Base-by-base conservation (phyloP, 2,329 filamentous ascomycete genomes). In the Diaporthe destruens region DNA sequence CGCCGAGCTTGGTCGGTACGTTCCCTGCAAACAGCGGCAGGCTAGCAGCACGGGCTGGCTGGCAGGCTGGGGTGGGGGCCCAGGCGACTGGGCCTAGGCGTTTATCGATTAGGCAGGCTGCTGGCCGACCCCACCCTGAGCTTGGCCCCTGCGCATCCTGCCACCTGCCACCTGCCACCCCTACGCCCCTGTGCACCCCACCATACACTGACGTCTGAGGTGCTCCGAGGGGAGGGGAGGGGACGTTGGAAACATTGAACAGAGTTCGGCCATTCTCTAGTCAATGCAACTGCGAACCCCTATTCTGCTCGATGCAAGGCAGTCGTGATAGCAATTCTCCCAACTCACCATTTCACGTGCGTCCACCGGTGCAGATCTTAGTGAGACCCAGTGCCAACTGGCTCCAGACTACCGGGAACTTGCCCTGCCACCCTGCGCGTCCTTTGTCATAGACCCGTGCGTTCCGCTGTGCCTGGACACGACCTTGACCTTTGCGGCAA, bases 251-350 rank as follows among this genome's bases (percentile, higher is more conserved):
- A 57, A 57, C 54, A 54, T 49, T 51, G 54, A 70, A 61, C 61
- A 73, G 76, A 77, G 76, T 77, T 77, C 76, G 74, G 76, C 77
- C 44, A 65, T 65, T 42, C 75, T 78, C 44, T 61, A 61, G 55
- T 59, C 56, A 71, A 73, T 75, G 75, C 72, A 71, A 56, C 68
- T 53, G 44, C 55, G 23, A 76, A 76, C 75, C 75, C 75, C 76
- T 76, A 76, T 74, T 44, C 53, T 53, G 49, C 32, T 44, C 42
- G 14, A 53, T 61, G 36, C 68, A 47, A 70, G 55, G 39, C 23
- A 55, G 61, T 70, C 68, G 68, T 61, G 68, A 54, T 32, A 61
- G 55, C 61, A 39, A 39, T 47, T 23, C 11, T 20, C 23, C 25
- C 29, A 66, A 18, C 44, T 32, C 3, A 32, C 44, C 44, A 53